Evolutionary conservation across 768 basidiomycete genomes (phyloP).

Genomic region (Piloderma croceum): DNA sequence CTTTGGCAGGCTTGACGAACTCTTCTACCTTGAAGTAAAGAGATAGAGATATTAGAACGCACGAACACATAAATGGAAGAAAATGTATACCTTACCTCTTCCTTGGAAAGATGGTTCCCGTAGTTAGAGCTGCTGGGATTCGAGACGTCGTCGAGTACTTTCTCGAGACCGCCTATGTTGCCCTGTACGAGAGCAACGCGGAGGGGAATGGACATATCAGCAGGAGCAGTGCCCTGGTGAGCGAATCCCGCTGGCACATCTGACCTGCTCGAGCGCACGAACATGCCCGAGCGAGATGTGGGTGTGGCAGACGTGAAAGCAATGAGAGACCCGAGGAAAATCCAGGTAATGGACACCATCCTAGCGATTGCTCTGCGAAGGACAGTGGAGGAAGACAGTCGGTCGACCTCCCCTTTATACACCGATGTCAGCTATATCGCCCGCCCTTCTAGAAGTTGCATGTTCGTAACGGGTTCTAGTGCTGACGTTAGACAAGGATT

Average conservation of each 20-base stretch:
- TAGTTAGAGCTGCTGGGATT: slow-evolving; percentile 24
- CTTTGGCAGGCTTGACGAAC: slow-evolving; percentile 22
- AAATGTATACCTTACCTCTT: slow-evolving; percentile 18
- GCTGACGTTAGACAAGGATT: too few relatives aligned
- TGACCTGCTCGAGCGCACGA: slow-evolving; percentile 19
- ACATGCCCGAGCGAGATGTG: slow-evolving; percentile 7
- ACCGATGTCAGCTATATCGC: too few relatives aligned
- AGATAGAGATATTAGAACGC: background rate
- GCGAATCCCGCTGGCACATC: slow-evolving; percentile 24
- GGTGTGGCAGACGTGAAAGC: slow-evolving; percentile 10
- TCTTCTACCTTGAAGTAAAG: slow-evolving; percentile 18
- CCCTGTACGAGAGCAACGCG: slow-evolving; percentile 29
- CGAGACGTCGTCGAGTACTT: slow-evolving; percentile 26
- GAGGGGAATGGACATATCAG: slow-evolving; percentile 20
- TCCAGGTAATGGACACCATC: background rate
- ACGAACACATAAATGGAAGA: background rate
- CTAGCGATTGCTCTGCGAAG: too few relatives aligned
- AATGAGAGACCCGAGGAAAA: slow-evolving; percentile 8
- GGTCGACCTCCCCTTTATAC: too few relatives aligned
- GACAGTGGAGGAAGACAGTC: too few relatives aligned
- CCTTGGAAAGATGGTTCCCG: slow-evolving; percentile 28
- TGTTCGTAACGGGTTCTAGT: too few relatives aligned
- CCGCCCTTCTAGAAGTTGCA: too few relatives aligned
- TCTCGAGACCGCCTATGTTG: slow-evolving; percentile 27
- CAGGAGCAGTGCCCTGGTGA: slow-evolving; percentile 14